Evolutionary conservation across 257 asterid genomes (phyloP).

Genomic region (Nicotiana sylvestris): DNA sequence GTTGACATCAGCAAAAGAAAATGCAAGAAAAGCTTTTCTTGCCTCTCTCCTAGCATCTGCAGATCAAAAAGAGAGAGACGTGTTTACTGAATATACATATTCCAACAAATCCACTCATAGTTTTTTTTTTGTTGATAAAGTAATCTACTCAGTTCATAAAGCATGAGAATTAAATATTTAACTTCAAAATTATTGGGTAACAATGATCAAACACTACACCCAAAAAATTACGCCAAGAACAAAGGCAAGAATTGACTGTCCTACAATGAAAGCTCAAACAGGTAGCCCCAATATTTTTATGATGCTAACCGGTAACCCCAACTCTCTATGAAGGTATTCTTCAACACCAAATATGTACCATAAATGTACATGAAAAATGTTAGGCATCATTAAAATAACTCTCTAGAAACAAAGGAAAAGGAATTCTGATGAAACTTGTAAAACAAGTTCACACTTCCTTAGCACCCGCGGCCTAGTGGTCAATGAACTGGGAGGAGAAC

Average conservation of each 20-base stretch:
- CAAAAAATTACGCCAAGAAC: background rate
- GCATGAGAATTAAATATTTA: background rate
- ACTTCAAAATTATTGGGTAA: background rate
- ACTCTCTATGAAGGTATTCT: background rate
- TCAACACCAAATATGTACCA: background rate
- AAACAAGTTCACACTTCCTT: background rate
- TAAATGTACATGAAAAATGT: background rate
- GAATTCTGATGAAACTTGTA: background rate
- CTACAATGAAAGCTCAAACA: background rate
- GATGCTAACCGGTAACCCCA: background rate
- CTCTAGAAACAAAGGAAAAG: background rate
- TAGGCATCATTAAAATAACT: background rate
- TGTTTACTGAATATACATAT: conserved; percentile 13
- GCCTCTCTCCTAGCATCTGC: conserved; percentile 82
- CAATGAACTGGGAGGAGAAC: too few species aligned
- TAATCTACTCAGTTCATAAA: background rate
- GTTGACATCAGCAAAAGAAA: conserved; percentile 38
- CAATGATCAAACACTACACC: background rate
- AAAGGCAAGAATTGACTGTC: background rate
- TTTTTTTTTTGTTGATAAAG: background rate
- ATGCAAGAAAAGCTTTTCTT: conserved; percentile 72
- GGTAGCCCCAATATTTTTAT: background rate
- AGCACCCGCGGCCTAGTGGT: too few species aligned
- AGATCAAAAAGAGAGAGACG: conserved; percentile 22
- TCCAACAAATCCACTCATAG: background rate